Evolutionary conservation across 2,329 filamentous ascomycete genomes (phyloP).

Genomic region (Phyllachora maydis): DNA sequence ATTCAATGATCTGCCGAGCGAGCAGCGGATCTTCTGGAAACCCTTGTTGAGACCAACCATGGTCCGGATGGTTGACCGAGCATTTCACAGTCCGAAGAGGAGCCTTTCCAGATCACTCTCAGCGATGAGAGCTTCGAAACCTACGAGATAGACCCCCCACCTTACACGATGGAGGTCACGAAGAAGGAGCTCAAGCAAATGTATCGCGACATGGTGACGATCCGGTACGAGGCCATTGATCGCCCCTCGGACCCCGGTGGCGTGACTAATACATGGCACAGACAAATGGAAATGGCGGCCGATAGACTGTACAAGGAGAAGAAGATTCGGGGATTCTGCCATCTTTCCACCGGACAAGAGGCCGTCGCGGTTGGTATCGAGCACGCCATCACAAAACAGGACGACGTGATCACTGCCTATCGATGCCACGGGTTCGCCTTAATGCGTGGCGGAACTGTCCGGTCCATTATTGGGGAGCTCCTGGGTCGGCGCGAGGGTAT

Average conservation of each 20-base stretch:
- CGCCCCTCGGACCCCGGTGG: neutral
- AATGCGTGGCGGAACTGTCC: constrained; percentile 83
- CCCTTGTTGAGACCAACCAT: no score
- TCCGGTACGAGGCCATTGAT: constrained; percentile 42
- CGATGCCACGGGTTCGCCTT: constrained; percentile 96
- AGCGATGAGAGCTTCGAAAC: constrained; percentile 99
- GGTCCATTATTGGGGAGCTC: constrained; percentile 89
- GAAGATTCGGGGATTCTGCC: constrained; percentile 99
- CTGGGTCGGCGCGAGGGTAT: constrained; percentile 91
- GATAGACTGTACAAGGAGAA: constrained; percentile 99
- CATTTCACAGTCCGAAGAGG: constrained; percentile 78
- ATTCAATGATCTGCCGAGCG: no score
- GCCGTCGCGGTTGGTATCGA: constrained; percentile 94
- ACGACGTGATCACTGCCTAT: constrained; percentile 95
- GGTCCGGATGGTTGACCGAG: no score
- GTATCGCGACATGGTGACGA: constrained; percentile 93
- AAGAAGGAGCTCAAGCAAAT: constrained; percentile 98
- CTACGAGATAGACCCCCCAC: constrained; percentile 91
- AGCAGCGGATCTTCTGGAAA: no score
- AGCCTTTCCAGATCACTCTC: constrained; percentile 78
- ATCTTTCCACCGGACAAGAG: constrained; percentile 94
- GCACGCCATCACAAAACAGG: constrained; percentile 75
- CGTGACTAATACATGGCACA: no score
- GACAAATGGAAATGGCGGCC: constrained; percentile 99
- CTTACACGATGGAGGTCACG: constrained; percentile 80